Evolutionary conservation across 1,284 basidiomycete genomes (phyloP).

Genomic region (Irpex lacteus): DNA sequence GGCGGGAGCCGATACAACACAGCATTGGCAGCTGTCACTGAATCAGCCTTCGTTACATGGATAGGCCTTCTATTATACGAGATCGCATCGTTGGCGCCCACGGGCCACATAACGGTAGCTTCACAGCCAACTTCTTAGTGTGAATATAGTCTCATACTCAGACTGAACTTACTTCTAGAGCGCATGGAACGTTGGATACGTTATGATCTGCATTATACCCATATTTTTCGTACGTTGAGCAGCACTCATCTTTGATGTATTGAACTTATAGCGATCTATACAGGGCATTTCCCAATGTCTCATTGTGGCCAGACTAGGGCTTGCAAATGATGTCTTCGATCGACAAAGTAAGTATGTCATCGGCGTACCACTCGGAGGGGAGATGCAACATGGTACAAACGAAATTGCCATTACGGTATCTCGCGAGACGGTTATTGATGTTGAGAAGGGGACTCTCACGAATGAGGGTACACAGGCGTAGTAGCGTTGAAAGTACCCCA

Average conservation of each 20-base stretch:
- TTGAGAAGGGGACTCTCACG: neutral
- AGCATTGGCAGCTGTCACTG: constrained; percentile 18
- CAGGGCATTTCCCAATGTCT: constrained; percentile 20
- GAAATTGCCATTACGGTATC: neutral
- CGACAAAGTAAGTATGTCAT: neutral
- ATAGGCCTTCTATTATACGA: constrained; percentile 25
- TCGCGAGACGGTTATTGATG: neutral
- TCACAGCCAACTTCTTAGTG: neutral
- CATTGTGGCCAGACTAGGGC: constrained; percentile 3
- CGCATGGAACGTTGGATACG: constrained; percentile 2
- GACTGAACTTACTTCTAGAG: neutral
- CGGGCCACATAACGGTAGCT: constrained; percentile 20
- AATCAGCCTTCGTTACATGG: constrained; percentile 25
- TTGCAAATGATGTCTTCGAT: neutral
- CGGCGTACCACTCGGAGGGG: neutral
- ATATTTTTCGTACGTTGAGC: constrained; percentile 6
- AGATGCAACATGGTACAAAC: neutral
- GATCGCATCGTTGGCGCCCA: constrained; percentile 20
- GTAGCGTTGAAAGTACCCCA: no score
- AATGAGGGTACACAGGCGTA: no score
- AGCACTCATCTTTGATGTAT: neutral
- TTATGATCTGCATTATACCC: constrained; percentile 11
- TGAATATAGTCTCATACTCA: no score
- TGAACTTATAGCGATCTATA: neutral
- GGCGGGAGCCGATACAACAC: neutral